Evolutionary conservation across 768 basidiomycete genomes (phyloP).

Genomic region (Epithele typhae): DNA sequence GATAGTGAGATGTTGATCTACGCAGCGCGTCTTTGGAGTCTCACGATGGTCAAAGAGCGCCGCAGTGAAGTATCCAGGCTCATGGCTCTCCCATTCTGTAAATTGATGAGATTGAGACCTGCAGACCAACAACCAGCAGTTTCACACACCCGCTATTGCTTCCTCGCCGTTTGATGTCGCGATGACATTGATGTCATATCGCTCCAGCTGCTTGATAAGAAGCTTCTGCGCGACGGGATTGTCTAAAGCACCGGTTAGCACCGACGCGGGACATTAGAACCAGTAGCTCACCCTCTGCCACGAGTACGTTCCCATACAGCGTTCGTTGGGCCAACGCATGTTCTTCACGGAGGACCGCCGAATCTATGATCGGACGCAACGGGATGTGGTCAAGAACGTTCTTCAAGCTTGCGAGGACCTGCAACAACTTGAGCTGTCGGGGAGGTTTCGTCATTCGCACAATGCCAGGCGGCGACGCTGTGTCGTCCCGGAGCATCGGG

Average conservation of each 20-base stretch:
- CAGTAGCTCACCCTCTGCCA: conserved; percentile 57
- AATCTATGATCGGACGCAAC: conserved; percentile 30
- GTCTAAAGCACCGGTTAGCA: conserved; percentile 34
- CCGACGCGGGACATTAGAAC: background rate
- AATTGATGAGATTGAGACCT: too few species aligned
- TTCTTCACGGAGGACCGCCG: conserved; percentile 43
- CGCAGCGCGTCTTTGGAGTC: conserved; percentile 15
- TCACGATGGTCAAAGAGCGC: conserved; percentile 75
- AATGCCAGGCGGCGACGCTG: conserved; percentile 40
- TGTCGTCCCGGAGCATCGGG: conserved; percentile 45
- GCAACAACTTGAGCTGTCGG: conserved; percentile 53
- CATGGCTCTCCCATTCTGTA: conserved; percentile 63
- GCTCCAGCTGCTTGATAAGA: conserved; percentile 62
- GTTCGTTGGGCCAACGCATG: conserved; percentile 45
- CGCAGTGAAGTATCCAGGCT: conserved; percentile 63
- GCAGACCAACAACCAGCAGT: background rate
- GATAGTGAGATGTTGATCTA: background rate
- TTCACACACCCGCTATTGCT: conserved; percentile 47
- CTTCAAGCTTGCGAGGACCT: conserved; percentile 57
- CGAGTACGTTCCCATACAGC: conserved; percentile 61
- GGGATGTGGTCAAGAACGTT: conserved; percentile 43
- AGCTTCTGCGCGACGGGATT: conserved; percentile 69
- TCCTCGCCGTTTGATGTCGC: conserved; percentile 68
- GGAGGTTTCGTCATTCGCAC: conserved; percentile 72
- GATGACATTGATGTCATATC: conserved; percentile 53